Evolutionary conservation across 805 yeast species (phyloP).

Genomic region (Sugiyamaella qingdaonensis): DNA sequence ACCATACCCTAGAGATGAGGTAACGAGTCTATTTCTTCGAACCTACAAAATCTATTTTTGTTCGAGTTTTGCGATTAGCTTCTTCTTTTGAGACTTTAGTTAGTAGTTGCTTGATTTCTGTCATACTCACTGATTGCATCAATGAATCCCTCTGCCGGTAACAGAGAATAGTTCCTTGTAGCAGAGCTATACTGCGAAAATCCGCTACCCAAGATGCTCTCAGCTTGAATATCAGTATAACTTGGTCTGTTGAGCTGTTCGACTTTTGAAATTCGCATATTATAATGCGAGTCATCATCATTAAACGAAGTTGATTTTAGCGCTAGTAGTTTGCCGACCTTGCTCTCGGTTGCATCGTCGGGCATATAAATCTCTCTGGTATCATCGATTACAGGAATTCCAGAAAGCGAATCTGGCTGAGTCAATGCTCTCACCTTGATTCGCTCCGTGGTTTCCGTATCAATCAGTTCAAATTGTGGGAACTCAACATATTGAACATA

Average conservation of each 20-base stretch:
- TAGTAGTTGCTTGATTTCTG: background rate
- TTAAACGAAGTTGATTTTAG: background rate
- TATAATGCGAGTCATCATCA: background rate
- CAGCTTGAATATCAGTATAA: background rate
- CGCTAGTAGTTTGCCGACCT: background rate
- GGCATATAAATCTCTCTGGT: background rate
- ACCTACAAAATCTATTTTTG: background rate
- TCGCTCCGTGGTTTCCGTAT: background rate
- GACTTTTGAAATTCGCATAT: background rate
- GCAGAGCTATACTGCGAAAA: background rate
- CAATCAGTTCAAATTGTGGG: background rate
- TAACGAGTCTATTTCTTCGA: no score
- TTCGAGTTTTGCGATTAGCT: background rate
- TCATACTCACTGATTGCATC: background rate
- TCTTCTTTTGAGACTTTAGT: background rate
- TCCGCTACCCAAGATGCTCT: background rate
- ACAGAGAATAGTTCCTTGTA: background rate
- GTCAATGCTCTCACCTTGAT: slow-evolving; percentile 2
- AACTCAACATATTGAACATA: background rate
- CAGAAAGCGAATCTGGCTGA: background rate
- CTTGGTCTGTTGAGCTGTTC: background rate
- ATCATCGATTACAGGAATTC: background rate
- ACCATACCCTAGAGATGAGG: no score
- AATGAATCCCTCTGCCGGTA: background rate
- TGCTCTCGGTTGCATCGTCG: background rate